Conservation (phyloP, 2,329 filamentous ascomycete genomes). For the Aspergillus chevalieri region DNA sequence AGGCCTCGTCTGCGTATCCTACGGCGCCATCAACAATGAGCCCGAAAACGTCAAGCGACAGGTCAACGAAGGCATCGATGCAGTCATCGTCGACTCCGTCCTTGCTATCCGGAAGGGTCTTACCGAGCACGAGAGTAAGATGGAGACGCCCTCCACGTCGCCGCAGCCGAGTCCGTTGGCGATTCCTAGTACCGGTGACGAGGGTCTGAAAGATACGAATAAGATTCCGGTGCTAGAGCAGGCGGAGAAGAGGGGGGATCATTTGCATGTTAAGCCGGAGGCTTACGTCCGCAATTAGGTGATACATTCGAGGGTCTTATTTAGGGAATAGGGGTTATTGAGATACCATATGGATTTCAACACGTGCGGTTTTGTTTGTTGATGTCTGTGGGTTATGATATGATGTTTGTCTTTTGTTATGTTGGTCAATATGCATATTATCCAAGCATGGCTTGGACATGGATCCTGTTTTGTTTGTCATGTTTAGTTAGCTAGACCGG, state of each 20-base stretch:
- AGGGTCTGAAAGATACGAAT: constrained; percentile 8
- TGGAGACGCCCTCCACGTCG: constrained; percentile 17
- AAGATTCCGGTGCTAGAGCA: constrained; percentile 22
- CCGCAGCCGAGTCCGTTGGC: constrained; percentile 20
- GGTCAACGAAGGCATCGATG: constrained; percentile 92
- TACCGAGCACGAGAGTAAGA: constrained; percentile 43
- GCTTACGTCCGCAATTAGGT: constrained; percentile 1
- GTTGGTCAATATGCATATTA: background rate
- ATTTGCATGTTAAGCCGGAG: constrained; percentile 14
- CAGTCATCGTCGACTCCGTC: constrained; percentile 94
- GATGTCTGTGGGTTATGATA: background rate
- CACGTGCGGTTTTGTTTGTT: too few relatives aligned
- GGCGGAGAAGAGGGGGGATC: constrained; percentile 15
- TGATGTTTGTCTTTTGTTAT: background rate
- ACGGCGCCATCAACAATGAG: constrained; percentile 87
- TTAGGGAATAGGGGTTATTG: background rate
- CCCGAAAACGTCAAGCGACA: constrained; percentile 77
- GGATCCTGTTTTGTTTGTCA: background rate
- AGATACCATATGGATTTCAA: background rate
- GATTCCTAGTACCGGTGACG: constrained; percentile 1
- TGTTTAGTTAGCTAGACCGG: background rate
- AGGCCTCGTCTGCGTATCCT: constrained; percentile 89
- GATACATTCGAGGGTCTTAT: background rate
- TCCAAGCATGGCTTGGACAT: background rate
- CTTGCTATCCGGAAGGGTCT: constrained; percentile 87